Evolutionary conservation across 805 yeast species (phyloP), one percentile per base, ranked within the genome.

Genomic region (Schizosaccharomyces cryophilus): DNA sequence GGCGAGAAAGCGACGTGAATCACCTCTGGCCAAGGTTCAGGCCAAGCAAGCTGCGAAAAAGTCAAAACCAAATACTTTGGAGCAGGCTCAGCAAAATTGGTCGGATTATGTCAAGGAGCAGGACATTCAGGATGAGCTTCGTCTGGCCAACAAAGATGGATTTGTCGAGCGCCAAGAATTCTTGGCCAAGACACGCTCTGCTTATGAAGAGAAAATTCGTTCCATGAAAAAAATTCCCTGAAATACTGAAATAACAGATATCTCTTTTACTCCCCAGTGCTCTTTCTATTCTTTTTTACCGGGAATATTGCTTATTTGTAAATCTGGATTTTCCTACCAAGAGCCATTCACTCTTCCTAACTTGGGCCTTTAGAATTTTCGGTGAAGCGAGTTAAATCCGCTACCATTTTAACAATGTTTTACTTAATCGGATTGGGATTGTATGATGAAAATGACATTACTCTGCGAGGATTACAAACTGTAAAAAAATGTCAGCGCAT

Each of bases 1-100:
- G 30, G 26, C 17, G 26, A 21, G 56, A 29, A 51, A 29, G 35
- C 38, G 56, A 5, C 56, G 56, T 24, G 19, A 21, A 24, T 51
- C 56, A 4, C 56, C 56, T 19, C 30, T 51, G 3, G 56, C 30
- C 26, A 29, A 17, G 9, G 21, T 29, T 21, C 21, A 38, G 17
- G 24, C 42, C 42, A 63, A 64, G 19, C 64, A 65, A 5, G 67
- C 64, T 58, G 67, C 65, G 11, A 65, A 83, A 64, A 82, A 84
- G 65, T 81, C 86, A 40, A 90, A 87, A 69, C 75, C 93, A 64
- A 85, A 95, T 29, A 93, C 98, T 0, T 74, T 93, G 64, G 97
- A 93, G 69, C 93, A 93, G 71, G 85, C 95, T 0, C 76, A 95
- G 64, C 75, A 93, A 60, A 98, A 93, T 71, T 93, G 97, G 95